These are phyloP conservation scores for Betula pendula DNA, from an alignment of 306 rosid genomes.

Conservation along the genomic window DNA sequence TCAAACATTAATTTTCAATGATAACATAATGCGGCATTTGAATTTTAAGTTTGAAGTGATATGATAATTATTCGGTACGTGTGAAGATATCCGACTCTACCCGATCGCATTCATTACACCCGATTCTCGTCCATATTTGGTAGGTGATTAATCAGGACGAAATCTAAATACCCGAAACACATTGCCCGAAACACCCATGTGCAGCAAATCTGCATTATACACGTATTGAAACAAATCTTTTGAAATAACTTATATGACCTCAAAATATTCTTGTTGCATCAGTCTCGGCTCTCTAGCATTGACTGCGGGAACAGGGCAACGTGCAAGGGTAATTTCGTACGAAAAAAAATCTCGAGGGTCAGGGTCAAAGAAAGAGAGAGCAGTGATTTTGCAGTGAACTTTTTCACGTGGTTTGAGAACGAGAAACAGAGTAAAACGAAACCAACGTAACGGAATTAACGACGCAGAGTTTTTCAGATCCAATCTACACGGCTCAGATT, in stretches of 20 bases:
- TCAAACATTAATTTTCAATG: neutral
- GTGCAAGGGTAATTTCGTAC: neutral
- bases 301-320: neutral
- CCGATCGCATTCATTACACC: no score
- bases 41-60: no score
- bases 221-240: no score
- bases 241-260: neutral
- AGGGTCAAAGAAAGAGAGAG: constrained; percentile 2
- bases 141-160: no score
- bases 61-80: no score
- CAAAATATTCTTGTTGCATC: neutral
- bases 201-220: neutral
- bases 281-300: neutral
- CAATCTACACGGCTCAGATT: constrained; percentile 35
- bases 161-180: neutral
- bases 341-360: no score
- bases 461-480: constrained; percentile 43
- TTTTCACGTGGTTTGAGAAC: neutral
- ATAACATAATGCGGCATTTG: no score
- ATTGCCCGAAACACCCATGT: neutral
- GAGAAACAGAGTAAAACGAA: neutral
- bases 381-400: neutral
- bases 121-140: no score
- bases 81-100: no score
- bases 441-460: constrained; percentile 23